Evolutionary conservation across 495 filamentous ascomycete species (phyloP), one percentile per base, ranked within the genome.

Genomic region (Echria macrotheca): DNA sequence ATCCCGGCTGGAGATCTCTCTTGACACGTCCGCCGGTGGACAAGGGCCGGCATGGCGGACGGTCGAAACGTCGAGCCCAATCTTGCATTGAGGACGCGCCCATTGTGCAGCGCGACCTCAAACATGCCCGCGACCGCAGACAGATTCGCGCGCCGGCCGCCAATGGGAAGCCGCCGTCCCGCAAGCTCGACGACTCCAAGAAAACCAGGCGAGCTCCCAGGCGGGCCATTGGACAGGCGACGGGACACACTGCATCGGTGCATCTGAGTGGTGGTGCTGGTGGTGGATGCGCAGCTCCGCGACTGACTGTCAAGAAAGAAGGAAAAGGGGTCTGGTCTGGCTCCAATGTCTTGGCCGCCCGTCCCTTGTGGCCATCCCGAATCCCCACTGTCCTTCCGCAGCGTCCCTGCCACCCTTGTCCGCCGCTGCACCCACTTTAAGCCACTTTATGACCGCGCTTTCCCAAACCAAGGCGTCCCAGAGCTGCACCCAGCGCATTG

Each of bases 71-170:
- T 48, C 46, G 19, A 28, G 46, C 33, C 46, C 46, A 40, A 48
- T 48, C 28, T 48, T 24, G 46, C 46, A 48, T 48, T 48, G 46
- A 48, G n/a, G 24, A 40, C 24, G 35, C 46, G 36, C 46, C 45
- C 46, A 48, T 48, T 48, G 46, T 48, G 46, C 46, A 48, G 46
- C 46, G 46, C 46, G n/a, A 48, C 46, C 36, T 48, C 33, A 48
- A 48, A 48, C 46, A 40, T 6, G 21, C 19, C 29, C 31, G 39
- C 39, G 39, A 42, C 19, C 23, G 19, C 26, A 23, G 23, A 19
- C 35, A 28, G 23, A 39, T 48, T 48, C 35, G 33, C 24, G 46
- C 22, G 5, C 33, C 11, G 1, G 14, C 23, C 35, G 24, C 46
- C 46, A 48, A 48, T 48, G 24, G 35, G 42, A 29, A 22, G 14